Base-by-base conservation (phyloP, 306 rosid species). In the Cucumis cinereus region DNA sequence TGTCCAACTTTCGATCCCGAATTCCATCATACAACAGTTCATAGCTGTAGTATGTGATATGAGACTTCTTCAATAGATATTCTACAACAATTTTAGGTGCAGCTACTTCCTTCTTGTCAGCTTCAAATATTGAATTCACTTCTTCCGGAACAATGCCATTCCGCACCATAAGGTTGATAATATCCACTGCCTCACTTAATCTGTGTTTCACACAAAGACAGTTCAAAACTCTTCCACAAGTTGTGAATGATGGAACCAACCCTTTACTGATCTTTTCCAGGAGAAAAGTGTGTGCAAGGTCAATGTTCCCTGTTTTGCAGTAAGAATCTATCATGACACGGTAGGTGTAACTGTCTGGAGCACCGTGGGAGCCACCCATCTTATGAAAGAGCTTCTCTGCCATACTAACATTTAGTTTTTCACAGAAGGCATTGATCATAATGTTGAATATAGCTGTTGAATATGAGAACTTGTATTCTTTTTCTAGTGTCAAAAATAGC, bases 81-180 rank as follows among this genome's bases (percentile, higher is more conserved):
- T 93, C 94, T 28, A 93, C 92, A 75, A 93, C 86, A 86, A 91
- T 91, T 87, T 93, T 93, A 54, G 98, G 98, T 8, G 97, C 94
- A 8, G 96, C 98, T 69, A 90, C 81, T 71, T 78, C 89, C 84
- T 79, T 91, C 85, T 93, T 93, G 79, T 88, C 96, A 79, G 89
- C 88, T 79, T 87, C 92, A 77, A 91, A 91, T 67, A 93, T 90
- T 77, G 93, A 79, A 85, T 85, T 75, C 26, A 91, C 98, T 73
- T 79, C 83, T 73, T 91, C 92, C 26, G 96, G 97, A 74, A 91
- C 88, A 59, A 91, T 87, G 79, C 84, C 94, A 70, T 88, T 87
- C 69, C 54, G 77, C 76, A 93, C 86, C 98, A 93, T 91, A 74
- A 90, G 90, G 83, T 82, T 86, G 79, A 91, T 87, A 62, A 90